Evolutionary conservation across 345 rosid genomes (phyloP).

Genomic region (Salix koriyanagi): DNA sequence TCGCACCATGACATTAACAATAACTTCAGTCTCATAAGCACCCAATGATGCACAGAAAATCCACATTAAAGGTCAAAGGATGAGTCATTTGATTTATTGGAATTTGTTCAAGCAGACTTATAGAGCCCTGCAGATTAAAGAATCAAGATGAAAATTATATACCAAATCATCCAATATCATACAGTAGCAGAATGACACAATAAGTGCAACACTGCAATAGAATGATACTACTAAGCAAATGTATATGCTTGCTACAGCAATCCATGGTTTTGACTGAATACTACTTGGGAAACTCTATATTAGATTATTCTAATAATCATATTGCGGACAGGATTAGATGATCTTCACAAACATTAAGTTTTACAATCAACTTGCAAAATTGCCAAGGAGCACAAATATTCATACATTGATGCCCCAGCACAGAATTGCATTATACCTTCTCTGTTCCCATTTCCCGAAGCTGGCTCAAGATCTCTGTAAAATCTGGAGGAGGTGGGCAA

Average conservation of each 20-base stretch:
- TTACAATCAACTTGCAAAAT: neutral
- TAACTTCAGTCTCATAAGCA: neutral
- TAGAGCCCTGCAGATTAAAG: neutral
- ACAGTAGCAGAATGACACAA: too few relatives aligned
- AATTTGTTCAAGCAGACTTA: neutral
- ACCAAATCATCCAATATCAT: neutral
- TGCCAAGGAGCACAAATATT: neutral
- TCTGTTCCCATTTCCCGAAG: slow-evolving; percentile 58
- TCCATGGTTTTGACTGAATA: neutral
- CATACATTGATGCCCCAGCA: neutral
- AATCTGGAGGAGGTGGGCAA: slow-evolving; percentile 78
- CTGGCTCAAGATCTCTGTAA: slow-evolving; percentile 44
- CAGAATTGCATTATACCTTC: slow-evolving; percentile 34
- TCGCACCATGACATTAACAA: neutral
- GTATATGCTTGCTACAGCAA: too few relatives aligned
- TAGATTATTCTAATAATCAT: neutral
- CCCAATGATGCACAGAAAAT: neutral
- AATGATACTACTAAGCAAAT: neutral
- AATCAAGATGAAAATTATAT: neutral
- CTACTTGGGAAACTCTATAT: neutral
- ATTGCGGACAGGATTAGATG: neutral
- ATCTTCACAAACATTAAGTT: neutral
- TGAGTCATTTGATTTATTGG: neutral
- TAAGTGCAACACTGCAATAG: neutral
- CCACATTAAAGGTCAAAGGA: neutral